A percentile compares a stretch with the other conserved stretches of the same genome.
phyloP scores from a whole-genome alignment of 805 yeast species.

The Wickerhamomyces pijperi region DNA sequence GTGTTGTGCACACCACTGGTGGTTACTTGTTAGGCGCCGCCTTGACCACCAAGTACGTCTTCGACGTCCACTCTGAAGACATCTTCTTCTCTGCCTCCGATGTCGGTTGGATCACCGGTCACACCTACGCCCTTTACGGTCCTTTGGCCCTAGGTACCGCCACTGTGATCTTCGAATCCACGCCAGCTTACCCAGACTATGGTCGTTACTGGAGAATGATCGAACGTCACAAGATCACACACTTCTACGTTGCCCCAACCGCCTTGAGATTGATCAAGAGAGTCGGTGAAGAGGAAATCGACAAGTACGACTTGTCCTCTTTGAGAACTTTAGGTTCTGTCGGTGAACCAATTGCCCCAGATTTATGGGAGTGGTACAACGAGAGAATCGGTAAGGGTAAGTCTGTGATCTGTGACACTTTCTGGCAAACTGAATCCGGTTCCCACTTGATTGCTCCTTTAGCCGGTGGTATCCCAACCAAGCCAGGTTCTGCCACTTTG shows the following conservation, averaged over 20 bases:
- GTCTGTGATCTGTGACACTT: conserved; percentile 89
- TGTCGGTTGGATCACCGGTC: conserved; percentile 99
- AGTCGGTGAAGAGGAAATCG: conserved; percentile 80
- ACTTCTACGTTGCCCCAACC: conserved; percentile 97
- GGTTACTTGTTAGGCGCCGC: conserved; percentile 92
- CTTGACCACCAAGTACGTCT: conserved; percentile 82
- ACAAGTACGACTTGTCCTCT: conserved; percentile 72
- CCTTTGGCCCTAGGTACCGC: conserved; percentile 85
- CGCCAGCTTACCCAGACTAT: conserved; percentile 93
- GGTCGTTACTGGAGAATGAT: conserved; percentile 96
- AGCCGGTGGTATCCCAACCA: conserved; percentile 90
- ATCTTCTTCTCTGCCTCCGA: conserved; percentile 94
- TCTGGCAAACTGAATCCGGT: conserved; percentile 99
- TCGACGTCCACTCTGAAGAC: conserved; percentile 86
- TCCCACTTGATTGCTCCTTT: conserved; percentile 90
- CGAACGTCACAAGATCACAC: conserved; percentile 83
- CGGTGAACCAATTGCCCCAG: conserved; percentile 98
- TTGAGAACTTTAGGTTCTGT: conserved; percentile 91
- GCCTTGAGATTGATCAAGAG: conserved; percentile 84
- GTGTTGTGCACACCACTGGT: conserved; percentile 90
- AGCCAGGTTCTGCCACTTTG: conserved; percentile 94
- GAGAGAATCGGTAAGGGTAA: conserved; percentile 82
- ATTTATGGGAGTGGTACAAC: conserved; percentile 97
- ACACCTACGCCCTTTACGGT: conserved; percentile 90
- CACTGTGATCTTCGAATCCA: conserved; percentile 89